phyloP scores from a whole-genome alignment of 2,329 filamentous ascomycete genomes.

The Talaromyces sp. region DNA sequence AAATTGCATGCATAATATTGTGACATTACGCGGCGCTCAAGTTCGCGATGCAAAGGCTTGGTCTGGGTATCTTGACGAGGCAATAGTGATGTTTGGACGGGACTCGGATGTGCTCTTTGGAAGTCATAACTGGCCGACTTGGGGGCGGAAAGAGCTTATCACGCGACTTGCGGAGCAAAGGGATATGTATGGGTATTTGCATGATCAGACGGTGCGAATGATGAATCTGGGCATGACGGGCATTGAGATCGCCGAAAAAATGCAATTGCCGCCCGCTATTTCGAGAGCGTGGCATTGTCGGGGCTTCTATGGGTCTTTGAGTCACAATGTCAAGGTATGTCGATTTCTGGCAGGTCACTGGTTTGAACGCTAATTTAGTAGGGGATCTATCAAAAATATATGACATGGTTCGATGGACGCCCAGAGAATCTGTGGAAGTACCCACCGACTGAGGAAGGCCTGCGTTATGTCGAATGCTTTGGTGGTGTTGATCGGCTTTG shows the following conservation, averaged over 20 bases:
- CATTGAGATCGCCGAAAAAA: constrained; percentile 44
- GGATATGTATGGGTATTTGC: constrained; percentile 45
- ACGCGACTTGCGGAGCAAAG: constrained; percentile 37
- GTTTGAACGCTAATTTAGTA: constrained; percentile 8
- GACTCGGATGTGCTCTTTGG: constrained; percentile 41
- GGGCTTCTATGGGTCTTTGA: constrained; percentile 44
- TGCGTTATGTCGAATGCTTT: constrained; percentile 41
- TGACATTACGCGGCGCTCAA: constrained; percentile 45
- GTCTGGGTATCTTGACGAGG: constrained; percentile 45
- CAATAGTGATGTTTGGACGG: constrained; percentile 38
- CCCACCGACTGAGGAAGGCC: constrained; percentile 36
- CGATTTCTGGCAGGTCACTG: not conserved
- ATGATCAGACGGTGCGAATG: constrained; percentile 45
- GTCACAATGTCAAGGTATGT: constrained; percentile 40
- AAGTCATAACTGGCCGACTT: constrained; percentile 50
- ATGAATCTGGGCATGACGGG: constrained; percentile 43
- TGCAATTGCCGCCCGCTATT: constrained; percentile 38
- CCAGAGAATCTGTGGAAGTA: constrained; percentile 43
- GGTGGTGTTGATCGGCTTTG: constrained; percentile 38
- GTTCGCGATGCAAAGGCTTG: constrained; percentile 48
- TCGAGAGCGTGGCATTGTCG: constrained; percentile 33
- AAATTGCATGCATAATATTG: constrained; percentile 47
- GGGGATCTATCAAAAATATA: constrained; percentile 40
- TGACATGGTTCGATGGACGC: constrained; percentile 39
- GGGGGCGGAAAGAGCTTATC: constrained; percentile 32